Evolutionary conservation across 805 yeast species (phyloP), one percentile per base, ranked within the genome.

Genomic region (Cyberlindnera galapagoensis): DNA sequence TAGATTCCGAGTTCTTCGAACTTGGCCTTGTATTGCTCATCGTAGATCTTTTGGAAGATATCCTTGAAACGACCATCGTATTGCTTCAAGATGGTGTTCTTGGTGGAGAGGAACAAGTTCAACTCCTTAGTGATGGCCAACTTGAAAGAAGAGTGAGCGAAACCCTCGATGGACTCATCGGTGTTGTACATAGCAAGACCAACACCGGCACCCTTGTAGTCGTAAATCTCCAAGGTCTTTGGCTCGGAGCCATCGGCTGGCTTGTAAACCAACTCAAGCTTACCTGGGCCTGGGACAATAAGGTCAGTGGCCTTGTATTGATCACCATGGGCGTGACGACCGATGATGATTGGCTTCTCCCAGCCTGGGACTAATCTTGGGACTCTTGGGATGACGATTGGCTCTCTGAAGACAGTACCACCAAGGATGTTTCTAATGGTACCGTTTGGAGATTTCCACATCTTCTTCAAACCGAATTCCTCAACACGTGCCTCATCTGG

Each of bases 371-470:
- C 80, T 41, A 87, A 69, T 47, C 95, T 69, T 35, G 97, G 97
- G 49, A 90, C 80, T 48, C 75, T 65, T 38, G 86, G 86, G 50
- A 90, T 85, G 34, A 90, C 85, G 57, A 90, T 90, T 41, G 97
- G 95, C 64, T 88, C 97, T 54, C 97, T 76, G 72, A 90, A 90
- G 28, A 90, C 95, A 18, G 97, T 90, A 39, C 97, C 97, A 31
- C 96, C 96, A 38, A 90, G 67, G 42, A 90, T 80, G 66, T 90
- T 90, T 65, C 97, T 80, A 58, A 90, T 84, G 30, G 97, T 90
- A 39, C 97, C 97, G 62, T 90, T 90, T 44, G 97, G 97, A 12
- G 95, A 85, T 39, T 81, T 71, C 97, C 97, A 90, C 97, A 90
- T 90, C 60, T 87, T 82, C 67, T 90, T 87, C 60, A 90, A 72